Conservation (phyloP, 805 yeast genomes). For the Suhomyces vadensis region DNA sequence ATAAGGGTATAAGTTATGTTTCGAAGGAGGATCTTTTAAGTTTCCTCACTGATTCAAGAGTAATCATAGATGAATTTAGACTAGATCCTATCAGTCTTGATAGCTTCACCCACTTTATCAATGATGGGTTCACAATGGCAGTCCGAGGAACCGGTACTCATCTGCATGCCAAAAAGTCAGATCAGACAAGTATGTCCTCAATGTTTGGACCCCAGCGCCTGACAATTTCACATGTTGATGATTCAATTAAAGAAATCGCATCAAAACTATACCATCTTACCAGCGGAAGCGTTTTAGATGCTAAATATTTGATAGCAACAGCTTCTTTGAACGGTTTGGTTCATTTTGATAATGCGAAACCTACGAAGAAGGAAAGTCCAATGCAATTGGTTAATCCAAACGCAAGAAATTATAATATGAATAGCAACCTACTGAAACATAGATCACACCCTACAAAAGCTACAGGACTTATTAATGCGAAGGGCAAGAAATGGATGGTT, state of each 20-base stretch:
- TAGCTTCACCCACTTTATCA: not conserved
- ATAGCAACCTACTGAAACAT: no score
- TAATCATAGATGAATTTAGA: not conserved
- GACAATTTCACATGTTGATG: not conserved
- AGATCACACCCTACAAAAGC: no score
- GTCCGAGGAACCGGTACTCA: not conserved
- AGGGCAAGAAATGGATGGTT: not conserved
- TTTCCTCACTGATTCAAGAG: constrained; percentile 5
- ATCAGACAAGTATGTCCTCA: constrained; percentile 3
- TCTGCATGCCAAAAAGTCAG: not conserved
- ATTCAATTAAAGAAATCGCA: not conserved
- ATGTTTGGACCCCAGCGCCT: constrained; percentile 1
- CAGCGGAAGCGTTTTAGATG: not conserved
- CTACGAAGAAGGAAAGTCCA: not conserved
- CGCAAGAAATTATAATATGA: no score
- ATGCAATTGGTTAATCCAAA: no score
- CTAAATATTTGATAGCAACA: constrained; percentile 1
- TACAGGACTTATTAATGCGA: no score
- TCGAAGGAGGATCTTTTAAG: constrained; percentile 2
- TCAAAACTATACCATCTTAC: not conserved
- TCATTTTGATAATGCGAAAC: not conserved
- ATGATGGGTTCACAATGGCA: not conserved
- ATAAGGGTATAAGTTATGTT: not conserved
- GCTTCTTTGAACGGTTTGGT: not conserved
- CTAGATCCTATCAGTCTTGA: not conserved